Conservation (phyloP, 2,329 filamentous ascomycete species). For the Chrysosphaeria jannelii region DNA sequence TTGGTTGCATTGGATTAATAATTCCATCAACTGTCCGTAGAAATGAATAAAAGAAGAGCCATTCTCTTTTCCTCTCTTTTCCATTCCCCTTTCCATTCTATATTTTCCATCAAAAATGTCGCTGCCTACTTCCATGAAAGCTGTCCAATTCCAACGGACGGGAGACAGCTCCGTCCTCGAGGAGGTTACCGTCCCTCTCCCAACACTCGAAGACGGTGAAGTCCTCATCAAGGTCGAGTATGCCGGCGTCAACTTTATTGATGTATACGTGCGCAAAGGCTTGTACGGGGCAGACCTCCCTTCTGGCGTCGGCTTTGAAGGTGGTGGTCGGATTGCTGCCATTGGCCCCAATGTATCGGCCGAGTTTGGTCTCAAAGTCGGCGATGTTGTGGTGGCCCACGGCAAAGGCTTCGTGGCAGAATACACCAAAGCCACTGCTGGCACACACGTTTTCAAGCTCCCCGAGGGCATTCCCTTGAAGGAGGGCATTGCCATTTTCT, state of each 20-base stretch:
- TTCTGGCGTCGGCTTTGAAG: constrained; percentile 3
- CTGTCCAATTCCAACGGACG: neutral
- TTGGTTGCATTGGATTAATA: too few relatives aligned
- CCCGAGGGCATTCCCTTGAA: constrained; percentile 30
- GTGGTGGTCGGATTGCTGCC: constrained; percentile 3
- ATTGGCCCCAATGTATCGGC: constrained; percentile 4
- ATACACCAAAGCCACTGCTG: neutral
- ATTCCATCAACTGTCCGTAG: too few relatives aligned
- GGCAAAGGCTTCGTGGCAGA: neutral
- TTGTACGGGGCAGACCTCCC: constrained; percentile 3
- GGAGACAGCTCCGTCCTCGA: neutral
- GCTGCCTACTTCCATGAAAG: neutral
- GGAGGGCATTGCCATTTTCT: constrained; percentile 32
- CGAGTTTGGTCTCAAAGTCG: constrained; percentile 3
- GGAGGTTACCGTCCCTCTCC: neutral
- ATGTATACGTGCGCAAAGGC: constrained; percentile 20
- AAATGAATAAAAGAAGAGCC: too few relatives aligned
- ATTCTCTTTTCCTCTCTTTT: too few relatives aligned
- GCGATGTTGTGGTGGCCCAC: constrained; percentile 12
- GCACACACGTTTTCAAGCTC: constrained; percentile 25
- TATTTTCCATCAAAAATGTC: too few relatives aligned
- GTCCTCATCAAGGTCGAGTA: constrained; percentile 54
- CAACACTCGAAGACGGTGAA: constrained; percentile 9
- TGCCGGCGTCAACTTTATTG: constrained; percentile 64
- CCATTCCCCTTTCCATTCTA: too few relatives aligned